phyloP scores from a whole-genome alignment of 306 rosid species.

The Betula pendula region DNA sequence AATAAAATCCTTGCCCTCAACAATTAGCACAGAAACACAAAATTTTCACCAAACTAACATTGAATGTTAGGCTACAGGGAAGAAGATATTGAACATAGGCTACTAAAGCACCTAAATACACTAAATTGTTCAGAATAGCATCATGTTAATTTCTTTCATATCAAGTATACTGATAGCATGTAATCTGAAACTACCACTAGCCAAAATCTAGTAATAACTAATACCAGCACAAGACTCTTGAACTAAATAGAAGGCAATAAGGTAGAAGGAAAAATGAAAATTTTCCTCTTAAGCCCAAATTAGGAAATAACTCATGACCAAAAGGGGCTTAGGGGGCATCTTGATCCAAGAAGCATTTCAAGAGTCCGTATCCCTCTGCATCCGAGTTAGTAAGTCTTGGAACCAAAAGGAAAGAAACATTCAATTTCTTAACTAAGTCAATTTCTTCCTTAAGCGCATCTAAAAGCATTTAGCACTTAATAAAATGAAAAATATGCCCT shows the following conservation, averaged over 20 bases:
- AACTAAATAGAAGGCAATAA: neutral
- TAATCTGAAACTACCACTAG: neutral
- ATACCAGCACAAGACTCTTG: neutral
- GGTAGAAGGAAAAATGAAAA: neutral
- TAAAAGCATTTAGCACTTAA: neutral
- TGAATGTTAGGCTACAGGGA: neutral
- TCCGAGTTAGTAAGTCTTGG: neutral
- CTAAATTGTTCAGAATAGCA: neutral
- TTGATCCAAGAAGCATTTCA: neutral
- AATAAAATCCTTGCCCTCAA: neutral
- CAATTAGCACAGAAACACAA: slow-evolving; percentile 4
- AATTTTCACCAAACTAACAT: neutral
- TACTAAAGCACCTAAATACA: neutral
- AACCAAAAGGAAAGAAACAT: neutral
- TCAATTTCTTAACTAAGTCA: neutral
- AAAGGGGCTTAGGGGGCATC: neutral
- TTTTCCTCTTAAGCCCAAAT: neutral
- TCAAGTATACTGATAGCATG: neutral
- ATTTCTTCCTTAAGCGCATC: neutral
- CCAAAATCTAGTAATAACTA: neutral
- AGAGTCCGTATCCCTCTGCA: neutral
- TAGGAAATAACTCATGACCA: neutral
- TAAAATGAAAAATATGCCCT: neutral
- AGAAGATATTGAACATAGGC: neutral
- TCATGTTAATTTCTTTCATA: neutral